A percentile compares a stretch with the other conserved stretches of the same genome.
Evolutionary conservation across 2,329 filamentous ascomycete species (phyloP).

Genomic region (Xylaria multiplex): DNA sequence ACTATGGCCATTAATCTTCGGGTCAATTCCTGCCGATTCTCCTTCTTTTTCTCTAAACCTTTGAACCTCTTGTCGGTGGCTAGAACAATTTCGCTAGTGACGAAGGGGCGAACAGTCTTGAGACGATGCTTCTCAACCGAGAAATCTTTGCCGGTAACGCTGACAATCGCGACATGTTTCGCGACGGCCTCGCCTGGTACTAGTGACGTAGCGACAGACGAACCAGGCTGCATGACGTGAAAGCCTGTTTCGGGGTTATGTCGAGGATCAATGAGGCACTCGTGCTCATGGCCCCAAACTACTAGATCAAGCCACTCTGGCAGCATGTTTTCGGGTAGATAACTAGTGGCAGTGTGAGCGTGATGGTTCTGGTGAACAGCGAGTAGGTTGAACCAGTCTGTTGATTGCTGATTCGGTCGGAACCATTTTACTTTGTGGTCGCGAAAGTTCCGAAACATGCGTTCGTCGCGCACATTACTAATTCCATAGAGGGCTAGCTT

Average conservation of each 20-base stretch:
- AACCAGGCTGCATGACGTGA: constrained; percentile 96
- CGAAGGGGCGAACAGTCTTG: constrained; percentile 89
- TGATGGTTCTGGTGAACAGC: constrained; percentile 97
- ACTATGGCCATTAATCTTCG: constrained; percentile 80
- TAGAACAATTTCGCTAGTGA: constrained; percentile 83
- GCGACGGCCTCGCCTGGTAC: constrained; percentile 88
- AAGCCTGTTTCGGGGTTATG: constrained; percentile 90
- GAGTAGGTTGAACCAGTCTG: constrained; percentile 96
- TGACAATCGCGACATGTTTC: constrained; percentile 90
- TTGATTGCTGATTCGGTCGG: constrained; percentile 78
- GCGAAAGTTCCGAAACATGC: constrained; percentile 91
- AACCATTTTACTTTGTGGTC: constrained; percentile 96
- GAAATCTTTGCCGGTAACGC: constrained; percentile 84
- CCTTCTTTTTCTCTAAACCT: constrained; percentile 79
- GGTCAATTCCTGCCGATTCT: constrained; percentile 85
- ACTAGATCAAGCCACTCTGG: constrained; percentile 92
- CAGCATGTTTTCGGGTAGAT: constrained; percentile 91
- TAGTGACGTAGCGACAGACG: constrained; percentile 92
- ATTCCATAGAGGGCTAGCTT: constrained; percentile 94
- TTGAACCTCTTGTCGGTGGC: constrained; percentile 80
- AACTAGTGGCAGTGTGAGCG: constrained; percentile 90
- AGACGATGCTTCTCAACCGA: constrained; percentile 81
- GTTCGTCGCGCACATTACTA: constrained; percentile 95
- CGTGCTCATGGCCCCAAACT: constrained; percentile 97
- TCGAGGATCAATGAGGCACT: constrained; percentile 87